phyloP scores from a whole-genome alignment of 148 eudicot species.

The Rhododendron ovatum region DNA sequence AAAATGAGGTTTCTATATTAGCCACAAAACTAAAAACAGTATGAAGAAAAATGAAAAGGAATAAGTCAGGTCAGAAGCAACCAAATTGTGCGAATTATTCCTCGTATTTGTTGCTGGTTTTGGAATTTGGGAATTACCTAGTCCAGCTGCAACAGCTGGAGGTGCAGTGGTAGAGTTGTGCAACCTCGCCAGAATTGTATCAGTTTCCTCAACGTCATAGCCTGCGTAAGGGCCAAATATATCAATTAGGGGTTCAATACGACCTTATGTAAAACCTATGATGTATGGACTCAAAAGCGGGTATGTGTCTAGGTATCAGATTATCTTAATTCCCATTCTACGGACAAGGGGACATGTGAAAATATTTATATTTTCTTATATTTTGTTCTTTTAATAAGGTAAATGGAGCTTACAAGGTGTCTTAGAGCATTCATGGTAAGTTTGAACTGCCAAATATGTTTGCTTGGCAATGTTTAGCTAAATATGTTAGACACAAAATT shows the following conservation, averaged over 20 bases:
- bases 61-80: conserved; percentile 16
- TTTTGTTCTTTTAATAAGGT: background rate
- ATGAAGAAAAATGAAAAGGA: conserved; percentile 12
- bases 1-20: background rate
- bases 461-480: background rate
- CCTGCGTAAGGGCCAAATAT: conserved; percentile 31
- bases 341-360: background rate
- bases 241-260: background rate
- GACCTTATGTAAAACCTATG: background rate
- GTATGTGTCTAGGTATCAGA: background rate
- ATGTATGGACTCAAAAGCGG: background rate
- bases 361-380: background rate
- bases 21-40: conserved; percentile 8
- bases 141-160: conserved; percentile 39
- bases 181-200: conserved; percentile 16
- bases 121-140: conserved; percentile 10
- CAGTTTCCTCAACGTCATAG: conserved; percentile 38
- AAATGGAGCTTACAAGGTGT: background rate
- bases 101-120: conserved; percentile 8
- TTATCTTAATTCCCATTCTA: background rate
- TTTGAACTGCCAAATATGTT: background rate
- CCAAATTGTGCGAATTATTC: conserved; percentile 19
- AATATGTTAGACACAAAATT: background rate
- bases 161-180: conserved; percentile 32
- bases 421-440: background rate